Conservation (phyloP, 1,139 yeast species). For the Tardiomyces blankii region DNA sequence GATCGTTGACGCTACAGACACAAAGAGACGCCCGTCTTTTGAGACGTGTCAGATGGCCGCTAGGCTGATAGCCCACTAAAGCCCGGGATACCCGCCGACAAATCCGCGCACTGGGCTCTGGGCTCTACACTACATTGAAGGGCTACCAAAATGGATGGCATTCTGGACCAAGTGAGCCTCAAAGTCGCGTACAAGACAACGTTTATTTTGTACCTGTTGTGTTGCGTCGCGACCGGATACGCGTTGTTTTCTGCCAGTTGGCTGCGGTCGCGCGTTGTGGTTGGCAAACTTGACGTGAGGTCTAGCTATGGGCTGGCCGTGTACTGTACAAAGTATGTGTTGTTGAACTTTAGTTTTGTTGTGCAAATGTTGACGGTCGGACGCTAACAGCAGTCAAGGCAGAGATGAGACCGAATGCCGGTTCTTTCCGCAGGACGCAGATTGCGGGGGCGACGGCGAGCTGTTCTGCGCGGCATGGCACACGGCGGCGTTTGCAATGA, state of each 20-base stretch:
- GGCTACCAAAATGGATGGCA: background rate
- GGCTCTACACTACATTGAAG: too few species aligned
- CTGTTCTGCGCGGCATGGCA: constrained; percentile 14
- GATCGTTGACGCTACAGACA: too few species aligned
- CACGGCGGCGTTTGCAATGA: constrained; percentile 15
- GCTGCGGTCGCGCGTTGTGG: background rate
- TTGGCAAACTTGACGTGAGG: background rate
- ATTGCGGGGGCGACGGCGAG: constrained; percentile 4
- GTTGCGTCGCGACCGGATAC: background rate
- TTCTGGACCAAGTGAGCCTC: background rate
- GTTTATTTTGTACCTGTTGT: background rate
- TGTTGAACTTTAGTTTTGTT: too few species aligned
- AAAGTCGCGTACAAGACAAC: background rate
- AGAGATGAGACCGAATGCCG: constrained; percentile 5
- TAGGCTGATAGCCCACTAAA: too few species aligned
- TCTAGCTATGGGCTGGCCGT: background rate
- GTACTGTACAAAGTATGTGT: background rate
- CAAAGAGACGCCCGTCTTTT: too few species aligned
- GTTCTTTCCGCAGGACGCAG: constrained; percentile 8
- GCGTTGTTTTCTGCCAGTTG: background rate
- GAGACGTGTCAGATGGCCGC: too few species aligned
- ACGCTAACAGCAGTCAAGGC: background rate
- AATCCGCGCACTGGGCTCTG: too few species aligned
- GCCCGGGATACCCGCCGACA: too few species aligned
- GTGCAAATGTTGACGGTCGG: constrained; percentile 2